phyloP scores from a whole-genome alignment of 306 rosid genomes.

The Malus orientalis region DNA sequence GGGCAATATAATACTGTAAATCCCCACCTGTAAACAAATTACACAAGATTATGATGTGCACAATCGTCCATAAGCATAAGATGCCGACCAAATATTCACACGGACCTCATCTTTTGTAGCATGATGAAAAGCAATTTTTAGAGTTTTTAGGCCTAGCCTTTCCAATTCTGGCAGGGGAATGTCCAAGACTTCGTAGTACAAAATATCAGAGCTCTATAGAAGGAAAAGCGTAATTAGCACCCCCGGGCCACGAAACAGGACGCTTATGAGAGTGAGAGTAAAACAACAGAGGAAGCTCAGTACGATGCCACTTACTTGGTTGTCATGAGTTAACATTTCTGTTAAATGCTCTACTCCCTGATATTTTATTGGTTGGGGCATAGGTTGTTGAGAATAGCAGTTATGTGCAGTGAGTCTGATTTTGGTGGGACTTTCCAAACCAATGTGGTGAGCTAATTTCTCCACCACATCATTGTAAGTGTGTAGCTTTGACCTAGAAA shows the following conservation, averaged over 20 bases:
- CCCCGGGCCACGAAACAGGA: background rate
- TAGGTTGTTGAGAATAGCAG: background rate
- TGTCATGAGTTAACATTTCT: background rate
- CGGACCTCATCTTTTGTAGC: slow-evolving; percentile 75
- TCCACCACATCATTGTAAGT: background rate
- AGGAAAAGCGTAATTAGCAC: background rate
- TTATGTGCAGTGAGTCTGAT: background rate
- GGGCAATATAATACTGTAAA: slow-evolving; percentile 63
- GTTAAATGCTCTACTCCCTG: background rate
- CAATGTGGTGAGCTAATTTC: background rate
- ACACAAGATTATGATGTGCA: slow-evolving; percentile 6
- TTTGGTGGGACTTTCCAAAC: background rate
- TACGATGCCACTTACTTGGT: background rate
- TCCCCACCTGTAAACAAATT: slow-evolving; percentile 43
- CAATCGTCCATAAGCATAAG: background rate
- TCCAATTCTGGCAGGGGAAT: slow-evolving; percentile 73
- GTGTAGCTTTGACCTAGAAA: background rate
- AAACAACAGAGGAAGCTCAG: background rate
- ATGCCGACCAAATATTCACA: background rate
- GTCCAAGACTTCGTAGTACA: slow-evolving; percentile 70
- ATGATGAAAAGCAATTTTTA: slow-evolving; percentile 73
- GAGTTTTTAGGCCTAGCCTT: slow-evolving; percentile 48
- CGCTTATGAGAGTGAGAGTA: background rate
- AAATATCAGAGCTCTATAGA: slow-evolving; percentile 63
- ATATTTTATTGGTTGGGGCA: background rate